phyloP scores from a whole-genome alignment of 257 asterid species.

The Nemophila menziesii region DNA sequence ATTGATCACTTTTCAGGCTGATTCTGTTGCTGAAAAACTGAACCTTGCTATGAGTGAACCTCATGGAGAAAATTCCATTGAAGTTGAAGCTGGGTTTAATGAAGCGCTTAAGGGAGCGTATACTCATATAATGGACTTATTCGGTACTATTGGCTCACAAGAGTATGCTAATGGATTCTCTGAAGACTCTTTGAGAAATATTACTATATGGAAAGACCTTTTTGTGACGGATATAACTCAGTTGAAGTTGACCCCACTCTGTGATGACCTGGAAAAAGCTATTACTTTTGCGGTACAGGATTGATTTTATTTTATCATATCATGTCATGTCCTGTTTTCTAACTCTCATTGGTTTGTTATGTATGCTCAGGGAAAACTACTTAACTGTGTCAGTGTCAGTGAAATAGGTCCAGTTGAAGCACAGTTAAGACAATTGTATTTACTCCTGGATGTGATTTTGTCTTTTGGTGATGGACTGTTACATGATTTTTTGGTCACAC shows the following conservation, averaged over 20 bases:
- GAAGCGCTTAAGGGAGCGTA: constrained; percentile 32
- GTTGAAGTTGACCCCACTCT: constrained; percentile 46
- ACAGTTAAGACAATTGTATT: constrained; percentile 35
- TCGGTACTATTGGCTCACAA: constrained; percentile 25
- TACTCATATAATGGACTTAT: constrained; percentile 23
- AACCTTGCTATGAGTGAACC: constrained; percentile 19
- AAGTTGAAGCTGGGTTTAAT: constrained; percentile 28
- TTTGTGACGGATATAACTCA: constrained; percentile 38
- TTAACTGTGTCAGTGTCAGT: constrained; percentile 27
- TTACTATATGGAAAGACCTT: constrained; percentile 45
- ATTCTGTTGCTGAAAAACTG: constrained; percentile 24
- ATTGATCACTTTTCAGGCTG: constrained; percentile 41
- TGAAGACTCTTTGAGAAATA: constrained; percentile 29
- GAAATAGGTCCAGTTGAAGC: constrained; percentile 23
- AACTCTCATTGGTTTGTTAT: constrained; percentile 7
- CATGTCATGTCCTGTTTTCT: constrained; percentile 6
- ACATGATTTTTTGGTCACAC: constrained; percentile 52
- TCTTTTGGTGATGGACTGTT: constrained; percentile 56
- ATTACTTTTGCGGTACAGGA: constrained; percentile 49
- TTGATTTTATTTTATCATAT: constrained; percentile 21
- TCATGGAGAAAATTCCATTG: constrained; percentile 14
- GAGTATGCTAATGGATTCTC: constrained; percentile 24
- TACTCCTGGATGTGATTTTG: constrained; percentile 37
- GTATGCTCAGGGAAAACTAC: constrained; percentile 57
- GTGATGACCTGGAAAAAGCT: constrained; percentile 34